Conservation (phyloP, 305 asterid species). For the Coffea humblotiana region DNA sequence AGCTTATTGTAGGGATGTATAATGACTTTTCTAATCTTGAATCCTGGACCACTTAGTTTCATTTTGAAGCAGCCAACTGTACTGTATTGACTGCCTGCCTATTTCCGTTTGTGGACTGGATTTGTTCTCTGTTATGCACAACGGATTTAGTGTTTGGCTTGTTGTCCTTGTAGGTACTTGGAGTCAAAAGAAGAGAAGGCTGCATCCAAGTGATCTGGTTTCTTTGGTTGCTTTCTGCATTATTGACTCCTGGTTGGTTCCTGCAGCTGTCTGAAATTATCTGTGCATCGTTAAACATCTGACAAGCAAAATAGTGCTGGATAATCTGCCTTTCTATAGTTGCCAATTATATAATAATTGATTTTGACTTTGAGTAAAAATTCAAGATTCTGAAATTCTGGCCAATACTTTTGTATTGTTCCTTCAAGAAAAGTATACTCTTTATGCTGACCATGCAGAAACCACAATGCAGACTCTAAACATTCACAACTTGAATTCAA, state of each 20-base stretch:
- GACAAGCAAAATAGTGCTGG: not conserved
- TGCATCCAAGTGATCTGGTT: constrained; percentile 7
- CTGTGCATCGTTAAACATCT: constrained; percentile 2
- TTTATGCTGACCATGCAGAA: not conserved
- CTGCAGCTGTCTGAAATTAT: constrained; percentile 2
- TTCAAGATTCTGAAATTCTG: not conserved
- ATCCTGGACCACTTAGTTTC: not conserved
- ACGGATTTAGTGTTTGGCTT: not conserved
- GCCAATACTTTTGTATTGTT: not conserved
- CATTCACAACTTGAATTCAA: too few species aligned
- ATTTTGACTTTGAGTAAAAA: not conserved
- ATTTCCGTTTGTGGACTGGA: not conserved
- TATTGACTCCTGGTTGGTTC: not conserved
- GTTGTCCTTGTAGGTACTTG: constrained; percentile 21
- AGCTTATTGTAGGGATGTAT: too few species aligned
- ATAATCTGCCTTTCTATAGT: not conserved
- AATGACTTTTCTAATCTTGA: not conserved
- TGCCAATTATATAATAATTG: not conserved
- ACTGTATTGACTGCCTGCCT: not conserved
- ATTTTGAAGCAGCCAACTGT: not conserved
- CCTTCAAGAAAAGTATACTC: not conserved
- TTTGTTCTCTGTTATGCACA: not conserved
- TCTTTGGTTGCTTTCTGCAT: not conserved
- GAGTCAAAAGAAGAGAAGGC: constrained; percentile 21
- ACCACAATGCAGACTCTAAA: too few species aligned